Conservation (phyloP, 257 asterid genomes). For the Solanum phureja region DNA sequence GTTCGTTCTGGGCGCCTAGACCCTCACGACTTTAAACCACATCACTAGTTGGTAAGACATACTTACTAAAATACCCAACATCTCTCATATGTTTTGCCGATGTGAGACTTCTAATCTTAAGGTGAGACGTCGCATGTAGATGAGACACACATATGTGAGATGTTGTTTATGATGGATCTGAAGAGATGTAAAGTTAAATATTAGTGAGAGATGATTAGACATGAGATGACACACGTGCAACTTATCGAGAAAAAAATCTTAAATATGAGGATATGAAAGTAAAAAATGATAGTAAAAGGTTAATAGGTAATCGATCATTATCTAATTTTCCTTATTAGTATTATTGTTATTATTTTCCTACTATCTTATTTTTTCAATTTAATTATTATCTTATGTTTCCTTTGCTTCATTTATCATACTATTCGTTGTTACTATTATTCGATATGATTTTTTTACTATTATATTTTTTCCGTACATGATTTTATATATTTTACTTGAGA, state of each 20-base stretch:
- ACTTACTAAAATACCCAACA: background rate
- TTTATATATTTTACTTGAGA: background rate
- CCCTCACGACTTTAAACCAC: background rate
- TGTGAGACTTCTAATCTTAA: background rate
- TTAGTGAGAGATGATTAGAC: background rate
- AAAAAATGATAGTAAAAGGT: background rate
- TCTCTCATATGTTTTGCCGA: background rate
- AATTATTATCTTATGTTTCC: background rate
- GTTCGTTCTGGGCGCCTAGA: background rate
- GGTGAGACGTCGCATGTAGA: background rate
- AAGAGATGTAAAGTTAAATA: accelerated
- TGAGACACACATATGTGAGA: background rate
- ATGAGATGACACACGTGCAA: background rate
- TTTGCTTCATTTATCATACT: background rate
- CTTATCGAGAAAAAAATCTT: background rate
- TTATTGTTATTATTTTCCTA: background rate
- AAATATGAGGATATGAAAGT: background rate
- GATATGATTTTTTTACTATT: too few relatives aligned
- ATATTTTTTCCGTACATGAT: background rate
- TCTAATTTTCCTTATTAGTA: background rate
- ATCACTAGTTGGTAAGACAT: background rate
- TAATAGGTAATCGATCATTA: background rate
- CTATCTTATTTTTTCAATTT: background rate
- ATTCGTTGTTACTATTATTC: background rate
- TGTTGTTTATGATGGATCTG: background rate